These are phyloP conservation scores for Wickerhamomyces sydowiorum DNA, from an alignment of 805 yeast genomes.

Conservation along the genomic window DNA sequence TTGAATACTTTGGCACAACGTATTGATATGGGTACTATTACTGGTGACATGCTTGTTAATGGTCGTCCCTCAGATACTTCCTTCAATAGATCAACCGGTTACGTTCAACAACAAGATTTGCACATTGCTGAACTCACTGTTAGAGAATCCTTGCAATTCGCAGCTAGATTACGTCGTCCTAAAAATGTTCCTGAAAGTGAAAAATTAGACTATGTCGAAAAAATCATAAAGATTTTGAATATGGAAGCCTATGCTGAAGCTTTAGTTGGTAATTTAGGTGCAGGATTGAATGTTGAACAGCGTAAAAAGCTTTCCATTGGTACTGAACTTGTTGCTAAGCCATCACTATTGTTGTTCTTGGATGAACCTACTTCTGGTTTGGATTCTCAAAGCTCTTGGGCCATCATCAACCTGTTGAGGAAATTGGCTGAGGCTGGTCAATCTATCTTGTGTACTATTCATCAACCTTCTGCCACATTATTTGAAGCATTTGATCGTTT, in stretches of 20 bases:
- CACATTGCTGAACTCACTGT: constrained; percentile 36
- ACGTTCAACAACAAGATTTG: constrained; percentile 1
- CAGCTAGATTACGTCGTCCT: constrained; percentile 45
- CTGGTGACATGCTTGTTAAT: background rate
- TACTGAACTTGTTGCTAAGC: constrained; percentile 50
- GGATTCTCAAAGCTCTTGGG: constrained; percentile 56
- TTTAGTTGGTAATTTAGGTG: constrained; percentile 37
- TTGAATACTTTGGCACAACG: constrained; percentile 31
- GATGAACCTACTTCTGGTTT: constrained; percentile 61
- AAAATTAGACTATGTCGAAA: constrained; percentile 47
- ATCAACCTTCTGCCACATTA: constrained; percentile 60
- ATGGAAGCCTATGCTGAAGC: constrained; percentile 52
- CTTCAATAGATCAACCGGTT: background rate
- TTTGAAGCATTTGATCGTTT: constrained; percentile 56
- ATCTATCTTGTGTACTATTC: constrained; percentile 58
- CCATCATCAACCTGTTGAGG: constrained; percentile 46
- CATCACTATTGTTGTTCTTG: constrained; percentile 23
- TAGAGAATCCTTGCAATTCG: constrained; percentile 45
- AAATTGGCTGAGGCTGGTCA: constrained; percentile 47
- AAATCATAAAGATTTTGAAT: constrained; percentile 41
- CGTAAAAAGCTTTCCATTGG: constrained; percentile 50
- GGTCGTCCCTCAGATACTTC: background rate
- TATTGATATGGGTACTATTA: constrained; percentile 43
- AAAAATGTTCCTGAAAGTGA: constrained; percentile 33
- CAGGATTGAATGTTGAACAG: constrained; percentile 50